Percentiles rank a stretch among this genome's conserved stretches.
These are phyloP conservation scores for Aureobasidium vineae DNA, from an alignment of 2,329 filamentous ascomycete genomes.

Conservation along the genomic window DNA sequence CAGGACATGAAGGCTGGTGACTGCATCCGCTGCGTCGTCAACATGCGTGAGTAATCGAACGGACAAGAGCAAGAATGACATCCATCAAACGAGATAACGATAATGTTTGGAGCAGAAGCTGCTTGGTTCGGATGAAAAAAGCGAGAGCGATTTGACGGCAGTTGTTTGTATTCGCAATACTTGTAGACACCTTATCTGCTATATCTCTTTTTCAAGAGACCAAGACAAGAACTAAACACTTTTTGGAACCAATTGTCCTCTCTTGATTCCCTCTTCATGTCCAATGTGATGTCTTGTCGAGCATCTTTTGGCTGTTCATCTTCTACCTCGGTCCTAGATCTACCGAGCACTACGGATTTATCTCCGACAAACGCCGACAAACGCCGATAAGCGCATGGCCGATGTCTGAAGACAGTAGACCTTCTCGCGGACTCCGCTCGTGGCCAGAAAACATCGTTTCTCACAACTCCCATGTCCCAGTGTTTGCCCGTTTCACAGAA, in stretches of 20 bases:
- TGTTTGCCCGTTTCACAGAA: neutral
- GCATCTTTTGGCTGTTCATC: neutral
- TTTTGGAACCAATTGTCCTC: neutral
- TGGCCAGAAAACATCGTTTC: neutral
- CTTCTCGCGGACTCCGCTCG: neutral
- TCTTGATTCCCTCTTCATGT: neutral
- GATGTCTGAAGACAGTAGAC: neutral
- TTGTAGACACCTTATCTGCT: constrained; percentile 22
- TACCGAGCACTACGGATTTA: neutral
- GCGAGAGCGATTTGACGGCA: constrained; percentile 1
- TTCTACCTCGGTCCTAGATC: neutral
- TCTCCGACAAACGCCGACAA: constrained; percentile 12
- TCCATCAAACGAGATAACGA: constrained; percentile 20
- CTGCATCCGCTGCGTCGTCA: constrained; percentile 92
- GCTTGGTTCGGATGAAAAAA: constrained; percentile 20
- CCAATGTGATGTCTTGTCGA: neutral
- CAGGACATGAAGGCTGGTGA: constrained; percentile 93
- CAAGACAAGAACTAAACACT: constrained; percentile 7
- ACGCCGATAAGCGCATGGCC: neutral
- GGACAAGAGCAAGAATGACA: constrained; percentile 10
- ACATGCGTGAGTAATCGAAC: constrained; percentile 46
- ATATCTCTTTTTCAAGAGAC: neutral
- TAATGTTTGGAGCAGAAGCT: constrained; percentile 21
- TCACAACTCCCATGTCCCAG: neutral
- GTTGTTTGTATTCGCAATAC: constrained; percentile 8